Evolutionary conservation across 371 early-diverging fungal genomes (phyloP).

Genomic region (Smittium mucronatum): DNA sequence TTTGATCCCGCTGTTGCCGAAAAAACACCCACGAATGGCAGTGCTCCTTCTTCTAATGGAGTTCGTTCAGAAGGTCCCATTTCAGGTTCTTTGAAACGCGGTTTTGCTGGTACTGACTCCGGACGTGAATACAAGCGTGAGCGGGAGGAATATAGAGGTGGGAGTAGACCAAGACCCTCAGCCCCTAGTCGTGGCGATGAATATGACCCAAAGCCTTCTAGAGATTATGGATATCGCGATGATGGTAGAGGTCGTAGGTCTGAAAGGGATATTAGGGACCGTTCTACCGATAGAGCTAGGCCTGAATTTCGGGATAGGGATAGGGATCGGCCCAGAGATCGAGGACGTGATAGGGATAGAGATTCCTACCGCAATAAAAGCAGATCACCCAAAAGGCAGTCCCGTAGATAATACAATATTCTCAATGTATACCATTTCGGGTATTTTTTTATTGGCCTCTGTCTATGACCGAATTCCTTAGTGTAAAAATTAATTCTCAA

Average conservation of each 20-base stretch:
- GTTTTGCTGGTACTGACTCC: constrained; percentile 19
- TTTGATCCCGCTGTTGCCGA: constrained; percentile 18
- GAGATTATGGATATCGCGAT: constrained; percentile 24
- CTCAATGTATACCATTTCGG: no score
- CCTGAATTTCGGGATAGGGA: constrained; percentile 25
- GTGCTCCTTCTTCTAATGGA: constrained; percentile 7
- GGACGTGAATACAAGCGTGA: constrained; percentile 22
- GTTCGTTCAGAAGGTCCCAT: neutral
- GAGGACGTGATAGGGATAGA: constrained; percentile 22
- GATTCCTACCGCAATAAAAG: constrained; percentile 31
- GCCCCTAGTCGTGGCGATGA: constrained; percentile 12
- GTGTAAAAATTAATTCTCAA: no score
- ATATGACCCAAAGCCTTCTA: constrained; percentile 15
- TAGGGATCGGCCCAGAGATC: constrained; percentile 26
- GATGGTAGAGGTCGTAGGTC: constrained; percentile 31
- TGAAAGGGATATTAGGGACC: constrained; percentile 25
- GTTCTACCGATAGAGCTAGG: constrained; percentile 22
- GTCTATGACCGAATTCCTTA: no score
- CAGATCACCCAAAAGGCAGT: neutral
- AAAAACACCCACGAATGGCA: constrained; percentile 18
- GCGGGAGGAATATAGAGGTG: constrained; percentile 21
- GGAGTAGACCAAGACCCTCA: constrained; percentile 21
- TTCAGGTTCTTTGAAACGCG: no score
- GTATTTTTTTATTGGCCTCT: no score
- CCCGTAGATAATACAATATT: neutral